Conservation (phyloP, 2,329 filamentous ascomycete species). For the Ascochyta viciae-villosae region DNA sequence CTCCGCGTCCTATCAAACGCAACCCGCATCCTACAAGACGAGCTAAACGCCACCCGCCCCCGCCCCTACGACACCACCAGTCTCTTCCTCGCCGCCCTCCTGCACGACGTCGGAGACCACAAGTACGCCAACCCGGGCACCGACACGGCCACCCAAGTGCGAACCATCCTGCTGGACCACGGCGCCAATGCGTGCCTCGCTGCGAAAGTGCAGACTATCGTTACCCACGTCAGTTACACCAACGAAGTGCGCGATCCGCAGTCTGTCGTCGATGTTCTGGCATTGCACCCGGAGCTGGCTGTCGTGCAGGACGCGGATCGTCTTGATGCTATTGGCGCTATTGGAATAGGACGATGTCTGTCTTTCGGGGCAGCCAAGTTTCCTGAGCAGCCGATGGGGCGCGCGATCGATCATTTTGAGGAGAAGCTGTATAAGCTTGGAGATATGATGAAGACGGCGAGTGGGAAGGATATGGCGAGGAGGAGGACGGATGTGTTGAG, state of each 20-base stretch:
- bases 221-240: slow-evolving; percentile 78
- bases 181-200: slow-evolving; percentile 68
- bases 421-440: slow-evolving; percentile 45
- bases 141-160: slow-evolving; percentile 64
- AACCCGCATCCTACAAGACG: slow-evolving; percentile 65
- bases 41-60: slow-evolving; percentile 48
- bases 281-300: slow-evolving; percentile 73
- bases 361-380: slow-evolving; percentile 69
- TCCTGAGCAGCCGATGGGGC: slow-evolving; percentile 32
- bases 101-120: slow-evolving; percentile 84
- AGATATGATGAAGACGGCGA: slow-evolving; percentile 47
- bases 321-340: slow-evolving; percentile 86
- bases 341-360: slow-evolving; percentile 82
- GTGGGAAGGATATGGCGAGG: slow-evolving; percentile 31
- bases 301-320: slow-evolving; percentile 93
- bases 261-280: slow-evolving; percentile 67
- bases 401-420: slow-evolving; percentile 45
- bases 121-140: slow-evolving; percentile 71
- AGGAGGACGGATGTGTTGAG: slow-evolving; percentile 22
- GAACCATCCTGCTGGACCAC: slow-evolving; percentile 61
- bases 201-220: slow-evolving; percentile 72
- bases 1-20: slow-evolving; percentile 78
- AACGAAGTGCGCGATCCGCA: slow-evolving; percentile 72
- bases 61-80: slow-evolving; percentile 59
- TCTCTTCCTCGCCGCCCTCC: slow-evolving; percentile 69